Evolutionary conservation across 2,329 filamentous ascomycete species (phyloP).

Genomic region (Xylaria sp.): DNA sequence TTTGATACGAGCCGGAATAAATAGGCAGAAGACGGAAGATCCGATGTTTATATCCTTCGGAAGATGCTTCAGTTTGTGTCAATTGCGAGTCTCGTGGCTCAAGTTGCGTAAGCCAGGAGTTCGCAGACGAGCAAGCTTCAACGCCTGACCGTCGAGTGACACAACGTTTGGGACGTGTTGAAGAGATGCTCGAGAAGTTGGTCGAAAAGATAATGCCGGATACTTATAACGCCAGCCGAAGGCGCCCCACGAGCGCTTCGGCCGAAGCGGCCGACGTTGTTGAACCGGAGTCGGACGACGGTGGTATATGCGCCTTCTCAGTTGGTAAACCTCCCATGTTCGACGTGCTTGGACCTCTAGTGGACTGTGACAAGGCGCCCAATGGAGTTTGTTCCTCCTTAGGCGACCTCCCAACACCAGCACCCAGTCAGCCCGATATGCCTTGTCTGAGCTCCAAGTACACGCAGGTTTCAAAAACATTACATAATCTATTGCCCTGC

Average conservation of each 20-base stretch:
- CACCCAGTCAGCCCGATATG: slow-evolving; percentile 39
- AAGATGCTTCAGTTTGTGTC: slow-evolving; percentile 54
- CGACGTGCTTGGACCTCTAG: slow-evolving; percentile 43
- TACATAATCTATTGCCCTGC: slow-evolving; percentile 51
- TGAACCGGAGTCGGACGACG: slow-evolving; percentile 44
- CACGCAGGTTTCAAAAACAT: slow-evolving; percentile 48
- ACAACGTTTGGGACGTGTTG: slow-evolving; percentile 58
- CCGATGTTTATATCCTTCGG: slow-evolving; percentile 56
- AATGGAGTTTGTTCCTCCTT: neutral
- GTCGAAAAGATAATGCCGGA: slow-evolving; percentile 53
- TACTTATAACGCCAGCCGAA: slow-evolving; percentile 41
- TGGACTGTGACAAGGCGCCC: slow-evolving; percentile 10
- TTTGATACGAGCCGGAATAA: slow-evolving; percentile 12
- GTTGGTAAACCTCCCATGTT: slow-evolving; percentile 47
- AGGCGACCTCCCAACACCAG: slow-evolving; percentile 35
- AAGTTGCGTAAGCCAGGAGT: slow-evolving; percentile 58
- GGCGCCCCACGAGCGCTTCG: slow-evolving; percentile 43
- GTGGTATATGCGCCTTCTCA: slow-evolving; percentile 45
- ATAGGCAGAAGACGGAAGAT: slow-evolving; percentile 59
- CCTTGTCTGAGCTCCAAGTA: slow-evolving; percentile 44
- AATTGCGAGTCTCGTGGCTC: slow-evolving; percentile 57
- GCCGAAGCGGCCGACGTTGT: slow-evolving; percentile 43
- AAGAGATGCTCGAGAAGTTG: slow-evolving; percentile 58
- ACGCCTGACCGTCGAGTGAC: slow-evolving; percentile 53
- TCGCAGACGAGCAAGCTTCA: slow-evolving; percentile 51